Base-by-base conservation (phyloP, 2,329 filamentous ascomycete genomes). In the Cephalotrichum gorgonifer region DNA sequence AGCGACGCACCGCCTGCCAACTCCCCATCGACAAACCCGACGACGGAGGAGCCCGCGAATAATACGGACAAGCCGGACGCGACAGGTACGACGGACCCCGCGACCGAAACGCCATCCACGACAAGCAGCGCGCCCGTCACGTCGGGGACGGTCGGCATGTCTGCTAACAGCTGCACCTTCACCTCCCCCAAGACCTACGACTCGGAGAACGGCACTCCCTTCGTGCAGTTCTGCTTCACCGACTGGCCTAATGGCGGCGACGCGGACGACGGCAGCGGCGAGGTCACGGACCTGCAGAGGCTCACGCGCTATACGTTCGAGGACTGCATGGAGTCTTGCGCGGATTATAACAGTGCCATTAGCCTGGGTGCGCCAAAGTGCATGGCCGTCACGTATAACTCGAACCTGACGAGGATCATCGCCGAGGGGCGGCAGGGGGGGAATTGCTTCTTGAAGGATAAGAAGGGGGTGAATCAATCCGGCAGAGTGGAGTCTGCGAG, bases 381-480 rank as follows among this genome's bases (percentile, higher is more conserved):
- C 50, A 28, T 15, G 43, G 55, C 52, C 1, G 47, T 56, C 11
- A 52, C 55, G 17, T 56, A 56, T 31, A 55, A 53, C 43, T 44
- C 52, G 4, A 56, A 56, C 41, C 33, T 56, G 47, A 55, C 55
- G 43, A 49, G 47, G 27, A 48, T 48, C 41, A 25, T 56, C 25
- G 47, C 51, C 6, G 31, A 42, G 4, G 49, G 49, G 43, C 30
- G 38, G 28, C 48, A 53, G 20, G 51, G 42, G 11, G 54, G 51
- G 6, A 56, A 56, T 35, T 56, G 54, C 44, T 56, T 53, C 31
- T 41, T 56, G 44, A 56, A 56, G 47, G 44, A 54, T 47, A 50
- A 47, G 43, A 55, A 41, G 51, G 52, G 53, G 33, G 48, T 62
- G 23, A 28, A 49, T 25, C 35, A 31, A n/a, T 27, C 39, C 28